Base-by-base conservation (phyloP, 257 asterid species). In the Ligustrum vulgare region DNA sequence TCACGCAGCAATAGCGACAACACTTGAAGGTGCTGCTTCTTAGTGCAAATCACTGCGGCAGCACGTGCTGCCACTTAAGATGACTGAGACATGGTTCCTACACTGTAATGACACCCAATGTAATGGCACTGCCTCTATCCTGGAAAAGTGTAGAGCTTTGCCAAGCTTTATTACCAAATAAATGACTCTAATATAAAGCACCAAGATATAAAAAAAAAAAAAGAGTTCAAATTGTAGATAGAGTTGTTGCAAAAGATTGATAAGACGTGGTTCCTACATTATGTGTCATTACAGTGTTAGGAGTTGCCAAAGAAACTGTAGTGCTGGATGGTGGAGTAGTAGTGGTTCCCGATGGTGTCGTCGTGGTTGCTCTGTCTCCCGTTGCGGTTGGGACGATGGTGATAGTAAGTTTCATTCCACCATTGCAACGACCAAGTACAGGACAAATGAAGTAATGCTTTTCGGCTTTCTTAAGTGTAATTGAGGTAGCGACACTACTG, bases 401-500 rank as follows among this genome's bases (percentile, higher is more conserved):
- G 74, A 89, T 83, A 13, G 86, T 31, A 1, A 91, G 87, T 84
- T 87, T 91, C 93, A 88, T 88, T 43, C 97, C 97, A 28, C 89
- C 82, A 82, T 77, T 32, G 58, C 97, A 91, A 60, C 89, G 97
- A 74, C 96, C 90, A 22, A 82, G 84, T 37, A 76, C 60, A 32
- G 86, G 81, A 73, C 97, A 91, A 7, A 89, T 86, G 85, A 77
- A 91, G 90, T 88, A 89, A 73, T 84, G 93, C 0, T 85, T 43
- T 1, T 93, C 96, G 56, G 92, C 73, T 32, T 87, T 79, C 71
- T 81, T 91, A 70, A 91, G 92, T 15, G 91, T 47, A 82, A 91
- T 45, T 35, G 90, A 72, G 81, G 94, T 86, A 81, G 88, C 89
- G 75, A 98, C 98, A 49, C 88, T 84, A 83, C 82, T 89, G 89